These are phyloP conservation scores for Cokeromyces recurvatus DNA, from an alignment of 371 early-diverging fungal genomes.

Conservation along the genomic window DNA sequence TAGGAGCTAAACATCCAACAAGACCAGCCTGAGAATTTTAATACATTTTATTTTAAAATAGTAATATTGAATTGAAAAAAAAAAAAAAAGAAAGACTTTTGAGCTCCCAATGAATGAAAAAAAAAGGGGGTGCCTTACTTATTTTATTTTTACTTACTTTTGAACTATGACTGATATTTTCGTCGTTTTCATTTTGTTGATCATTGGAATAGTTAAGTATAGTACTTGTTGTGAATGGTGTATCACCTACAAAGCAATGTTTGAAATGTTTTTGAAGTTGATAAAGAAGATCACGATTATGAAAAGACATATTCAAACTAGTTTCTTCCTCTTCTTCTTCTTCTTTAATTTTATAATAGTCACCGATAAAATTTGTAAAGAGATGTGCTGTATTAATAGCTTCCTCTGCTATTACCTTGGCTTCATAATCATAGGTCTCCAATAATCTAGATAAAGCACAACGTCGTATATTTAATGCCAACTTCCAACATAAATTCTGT, in stretches of 20 bases:
- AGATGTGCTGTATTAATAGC: conserved; percentile 4
- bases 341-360: conserved; percentile 2
- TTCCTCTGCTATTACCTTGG: conserved; percentile 12
- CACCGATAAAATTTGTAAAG: conserved; percentile 4
- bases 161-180: too few species aligned
- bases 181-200: too few species aligned
- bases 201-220: too few species aligned
- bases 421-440: conserved; percentile 26
- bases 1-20: conserved; percentile 26
- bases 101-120: too few species aligned
- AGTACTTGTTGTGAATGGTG: conserved; percentile 1
- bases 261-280: conserved; percentile 3
- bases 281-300: conserved; percentile 2
- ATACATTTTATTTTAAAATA: too few species aligned
- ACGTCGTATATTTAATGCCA: conserved; percentile 16
- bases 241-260: conserved; percentile 8
- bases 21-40: too few species aligned
- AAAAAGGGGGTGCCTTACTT: too few species aligned
- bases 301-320: conserved; percentile 1
- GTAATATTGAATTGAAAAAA: too few species aligned
- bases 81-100: too few species aligned
- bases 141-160: too few species aligned
- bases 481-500: conserved; percentile 39
- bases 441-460: conserved; percentile 22
- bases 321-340: not conserved